Conservation (phyloP, 331 rosid genomes). For the Acacia pycnantha region DNA sequence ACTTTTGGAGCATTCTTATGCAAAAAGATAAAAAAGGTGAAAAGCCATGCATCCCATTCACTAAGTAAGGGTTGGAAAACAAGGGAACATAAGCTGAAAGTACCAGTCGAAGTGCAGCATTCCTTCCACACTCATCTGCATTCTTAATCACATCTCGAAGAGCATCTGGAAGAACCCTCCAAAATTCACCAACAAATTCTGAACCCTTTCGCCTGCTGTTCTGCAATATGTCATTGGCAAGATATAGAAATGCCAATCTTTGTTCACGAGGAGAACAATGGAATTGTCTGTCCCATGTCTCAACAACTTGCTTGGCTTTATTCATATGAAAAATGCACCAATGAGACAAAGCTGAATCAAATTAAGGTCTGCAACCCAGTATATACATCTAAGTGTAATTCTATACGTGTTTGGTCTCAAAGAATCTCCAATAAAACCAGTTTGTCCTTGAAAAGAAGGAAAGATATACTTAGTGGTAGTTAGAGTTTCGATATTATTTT, state of each 20-base stretch:
- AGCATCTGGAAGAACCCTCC: constrained; percentile 97
- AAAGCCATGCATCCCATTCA: constrained; percentile 16
- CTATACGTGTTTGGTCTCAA: neutral
- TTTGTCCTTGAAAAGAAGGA: neutral
- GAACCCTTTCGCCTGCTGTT: constrained; percentile 97
- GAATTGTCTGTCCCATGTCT: constrained; percentile 93
- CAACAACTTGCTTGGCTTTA: constrained; percentile 97
- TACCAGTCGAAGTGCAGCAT: constrained; percentile 91
- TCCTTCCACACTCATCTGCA: constrained; percentile 82
- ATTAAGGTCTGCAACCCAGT: constrained; percentile 59
- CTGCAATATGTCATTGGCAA: constrained; percentile 97
- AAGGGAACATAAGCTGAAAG: constrained; percentile 12
- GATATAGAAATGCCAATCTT: constrained; percentile 89
- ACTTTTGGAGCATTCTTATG: constrained; percentile 9
- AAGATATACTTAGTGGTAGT: neutral
- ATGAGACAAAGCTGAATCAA: constrained; percentile 87
- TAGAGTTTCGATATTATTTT: neutral
- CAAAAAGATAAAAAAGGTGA: neutral
- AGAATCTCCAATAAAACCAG: constrained; percentile 1
- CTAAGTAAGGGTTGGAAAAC: neutral
- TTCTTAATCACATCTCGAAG: constrained; percentile 77
- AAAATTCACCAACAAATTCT: constrained; percentile 97
- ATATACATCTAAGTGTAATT: neutral
- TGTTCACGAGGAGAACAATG: constrained; percentile 84
- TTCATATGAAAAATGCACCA: constrained; percentile 99